Base-by-base conservation (phyloP, 2,329 filamentous ascomycete species). In the Whalleya microplaca region DNA sequence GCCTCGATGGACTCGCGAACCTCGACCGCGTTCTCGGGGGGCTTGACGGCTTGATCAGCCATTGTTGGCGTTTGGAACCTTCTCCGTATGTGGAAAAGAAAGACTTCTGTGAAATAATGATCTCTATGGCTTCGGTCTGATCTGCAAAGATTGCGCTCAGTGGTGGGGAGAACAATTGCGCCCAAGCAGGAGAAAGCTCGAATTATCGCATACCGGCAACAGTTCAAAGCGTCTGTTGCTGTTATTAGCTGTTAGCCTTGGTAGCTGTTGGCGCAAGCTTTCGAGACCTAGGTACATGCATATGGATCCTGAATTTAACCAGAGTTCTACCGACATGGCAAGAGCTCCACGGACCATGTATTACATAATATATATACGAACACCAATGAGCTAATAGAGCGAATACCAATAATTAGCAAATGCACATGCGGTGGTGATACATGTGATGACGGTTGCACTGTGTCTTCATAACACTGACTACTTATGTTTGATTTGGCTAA, bases 1-100 rank as follows among this genome's bases (percentile, higher is more conserved):
- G 78, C 79, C 66, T 82, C 79, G 61, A 82, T 80, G 27, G 79
- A 80, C 61, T 82, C 78, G 70, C 75, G 79, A 69, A 80, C 77
- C 60, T 79, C 75, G 58, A 73, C 76, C 70, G 78, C 77, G 72
- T 73, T 64, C 16, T 57, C 74, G 59, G 66, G 67, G 60, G 72
- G 70, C 65, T 70, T 74, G 61, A 70, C 67, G 63, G 64, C 64
- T 50, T 66, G 56, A 47, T 67, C 64, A 32, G 64, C 65, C 66
- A 68, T 69, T 49, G 48, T 51, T 20, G 21, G n/a, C 50, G 51
- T 18, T 44, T 27, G 3, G 12, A 47, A 55, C 43, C 20, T 37
- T 12, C 32, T 37, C 3, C 14, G 8, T 18, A 29, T 14, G 46
- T 1, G 10, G 51, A 52, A 20, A 21, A 21, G 20, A 19, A 21